A percentile compares a stretch with the other conserved stretches of the same genome.
phyloP scores from a whole-genome alignment of 345 rosid species.

The Eutrema heterophyllum region DNA sequence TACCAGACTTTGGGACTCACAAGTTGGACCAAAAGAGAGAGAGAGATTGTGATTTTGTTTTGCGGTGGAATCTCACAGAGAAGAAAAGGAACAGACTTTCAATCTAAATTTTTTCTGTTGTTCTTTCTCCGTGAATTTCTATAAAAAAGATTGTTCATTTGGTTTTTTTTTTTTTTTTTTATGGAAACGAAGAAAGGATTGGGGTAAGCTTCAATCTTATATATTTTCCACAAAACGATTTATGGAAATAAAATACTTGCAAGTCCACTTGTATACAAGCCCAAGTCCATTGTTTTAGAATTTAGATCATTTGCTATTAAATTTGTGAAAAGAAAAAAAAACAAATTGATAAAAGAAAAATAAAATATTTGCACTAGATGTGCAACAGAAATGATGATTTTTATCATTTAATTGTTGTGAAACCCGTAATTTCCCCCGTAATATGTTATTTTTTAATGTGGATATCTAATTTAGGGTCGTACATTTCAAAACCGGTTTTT shows the following conservation, averaged over 20 bases:
- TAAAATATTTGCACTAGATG: too few relatives aligned
- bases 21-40: slow-evolving; percentile 24
- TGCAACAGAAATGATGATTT: too few relatives aligned
- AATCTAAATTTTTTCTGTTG: not conserved
- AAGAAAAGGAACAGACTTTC: slow-evolving; percentile 20
- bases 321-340: not conserved
- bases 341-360: too few relatives aligned
- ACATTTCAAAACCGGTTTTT: too few relatives aligned
- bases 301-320: not conserved
- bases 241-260: not conserved
- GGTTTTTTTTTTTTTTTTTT: not conserved
- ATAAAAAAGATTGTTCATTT: not conserved
- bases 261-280: slow-evolving; percentile 14
- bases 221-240: slow-evolving; percentile 5
- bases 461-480: too few relatives aligned
- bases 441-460: too few relatives aligned
- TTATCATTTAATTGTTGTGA: too few relatives aligned
- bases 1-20: slow-evolving; percentile 29
- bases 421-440: too few relatives aligned
- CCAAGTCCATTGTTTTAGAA: slow-evolving; percentile 5
- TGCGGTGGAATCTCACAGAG: slow-evolving; percentile 15
- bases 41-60: not conserved
- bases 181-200: slow-evolving; percentile 8
- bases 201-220: not conserved
- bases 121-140: slow-evolving; percentile 22